phyloP scores from a whole-genome alignment of 2,329 filamentous ascomycete species.

The Sclerotiophoma versabilis region DNA sequence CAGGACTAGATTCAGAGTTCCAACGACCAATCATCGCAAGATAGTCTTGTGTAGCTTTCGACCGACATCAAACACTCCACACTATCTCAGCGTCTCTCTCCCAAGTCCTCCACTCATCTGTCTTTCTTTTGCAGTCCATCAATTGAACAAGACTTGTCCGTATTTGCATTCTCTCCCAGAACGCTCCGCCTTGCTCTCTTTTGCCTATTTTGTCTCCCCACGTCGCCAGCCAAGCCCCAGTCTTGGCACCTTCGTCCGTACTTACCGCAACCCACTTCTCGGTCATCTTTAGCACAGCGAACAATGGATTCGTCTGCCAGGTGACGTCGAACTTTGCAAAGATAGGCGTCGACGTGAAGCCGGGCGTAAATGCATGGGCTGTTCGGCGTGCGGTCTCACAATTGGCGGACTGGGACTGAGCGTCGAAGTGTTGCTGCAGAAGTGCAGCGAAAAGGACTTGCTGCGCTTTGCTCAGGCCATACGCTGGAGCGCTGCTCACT shows the following conservation, averaged over 20 bases:
- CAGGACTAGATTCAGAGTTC: no score
- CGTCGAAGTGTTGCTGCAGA: constrained; percentile 20
- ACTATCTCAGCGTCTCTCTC: constrained; percentile 15
- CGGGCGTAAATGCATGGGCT: constrained; percentile 18
- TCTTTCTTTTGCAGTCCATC: constrained; percentile 1
- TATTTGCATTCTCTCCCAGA: constrained; percentile 20
- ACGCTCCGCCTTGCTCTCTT: constrained; percentile 9
- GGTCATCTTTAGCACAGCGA: constrained; percentile 16
- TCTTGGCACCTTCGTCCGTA: constrained; percentile 23
- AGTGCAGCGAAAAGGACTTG: constrained; percentile 22
- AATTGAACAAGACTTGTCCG: constrained; percentile 19
- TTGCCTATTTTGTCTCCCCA: constrained; percentile 3
- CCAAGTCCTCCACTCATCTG: constrained; percentile 17
- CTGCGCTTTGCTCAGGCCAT: constrained; percentile 20
- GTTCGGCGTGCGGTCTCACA: not conserved
- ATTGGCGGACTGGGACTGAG: not conserved
- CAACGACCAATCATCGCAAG: no score
- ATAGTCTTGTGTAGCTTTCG: no score
- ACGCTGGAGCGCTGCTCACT: constrained; percentile 2
- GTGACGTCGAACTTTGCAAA: constrained; percentile 18
- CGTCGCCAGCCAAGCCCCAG: constrained; percentile 24
- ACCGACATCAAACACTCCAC: not conserved
- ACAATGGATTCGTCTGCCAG: constrained; percentile 21
- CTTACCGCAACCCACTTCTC: constrained; percentile 16
- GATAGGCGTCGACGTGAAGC: constrained; percentile 21